phyloP scores from a whole-genome alignment of 169 alveolate genomes.

The Cryptosporidium andersoni region DNA sequence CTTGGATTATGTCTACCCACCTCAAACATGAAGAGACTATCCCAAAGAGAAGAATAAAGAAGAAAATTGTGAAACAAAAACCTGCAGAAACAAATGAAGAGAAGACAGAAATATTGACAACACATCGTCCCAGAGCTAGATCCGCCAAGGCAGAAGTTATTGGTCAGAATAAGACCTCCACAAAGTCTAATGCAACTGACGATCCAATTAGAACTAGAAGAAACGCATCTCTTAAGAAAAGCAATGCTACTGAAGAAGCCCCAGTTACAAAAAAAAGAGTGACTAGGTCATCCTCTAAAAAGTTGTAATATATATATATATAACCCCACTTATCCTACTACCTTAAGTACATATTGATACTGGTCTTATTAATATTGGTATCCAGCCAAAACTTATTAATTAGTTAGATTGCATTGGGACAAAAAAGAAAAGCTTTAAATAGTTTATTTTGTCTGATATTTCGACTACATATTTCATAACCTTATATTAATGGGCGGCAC shows the following conservation, averaged over 20 bases:
- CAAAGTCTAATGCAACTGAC: neutral
- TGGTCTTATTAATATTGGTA: neutral
- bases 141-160: neutral
- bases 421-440: too few species aligned
- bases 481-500: too few species aligned
- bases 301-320: neutral
- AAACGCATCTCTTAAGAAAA: conserved; percentile 7
- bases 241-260: neutral
- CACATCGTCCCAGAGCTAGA: too few species aligned
- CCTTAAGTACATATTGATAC: neutral
- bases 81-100: too few species aligned
- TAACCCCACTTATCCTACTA: too few species aligned
- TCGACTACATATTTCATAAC: too few species aligned
- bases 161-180: neutral
- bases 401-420: too few species aligned
- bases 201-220: conserved; percentile 22
- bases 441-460: too few species aligned
- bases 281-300: conserved; percentile 53
- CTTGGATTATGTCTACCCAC: neutral
- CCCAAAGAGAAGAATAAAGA: neutral
- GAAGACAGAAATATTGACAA: too few species aligned
- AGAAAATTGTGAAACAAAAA: too few species aligned
- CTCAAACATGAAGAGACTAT: neutral
- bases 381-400: neutral
- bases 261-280: conserved; percentile 20